Percentiles rank a stretch among this genome's conserved stretches.
phyloP scores from a whole-genome alignment of 371 early-diverging fungal genomes.

The Phascolomyces articulosus region DNA sequence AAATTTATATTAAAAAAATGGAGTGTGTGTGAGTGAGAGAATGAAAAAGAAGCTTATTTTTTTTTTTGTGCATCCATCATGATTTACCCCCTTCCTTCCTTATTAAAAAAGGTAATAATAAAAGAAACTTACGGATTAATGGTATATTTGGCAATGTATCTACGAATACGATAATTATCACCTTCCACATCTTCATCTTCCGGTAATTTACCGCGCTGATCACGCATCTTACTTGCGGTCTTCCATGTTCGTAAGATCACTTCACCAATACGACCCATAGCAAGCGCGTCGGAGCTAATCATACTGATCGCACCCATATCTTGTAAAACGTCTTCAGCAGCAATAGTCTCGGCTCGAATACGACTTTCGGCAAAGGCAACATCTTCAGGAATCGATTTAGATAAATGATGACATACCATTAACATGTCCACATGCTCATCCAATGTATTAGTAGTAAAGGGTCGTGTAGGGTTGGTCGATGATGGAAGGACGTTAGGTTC shows the following conservation, averaged over 20 bases:
- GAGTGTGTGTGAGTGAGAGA: not conserved
- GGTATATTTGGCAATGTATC: constrained; percentile 95
- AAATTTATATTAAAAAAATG: not conserved
- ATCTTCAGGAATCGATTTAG: constrained; percentile 91
- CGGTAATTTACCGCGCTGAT: constrained; percentile 70
- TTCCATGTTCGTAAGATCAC: constrained; percentile 92
- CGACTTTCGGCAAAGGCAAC: constrained; percentile 94
- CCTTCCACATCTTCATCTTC: constrained; percentile 54
- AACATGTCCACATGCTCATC: constrained; percentile 98
- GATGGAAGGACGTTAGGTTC: constrained; percentile 86
- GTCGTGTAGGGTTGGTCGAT: constrained; percentile 93
- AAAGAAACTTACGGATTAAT: constrained; percentile 83
- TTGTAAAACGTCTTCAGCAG: constrained; percentile 91
- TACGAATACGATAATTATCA: constrained; percentile 78
- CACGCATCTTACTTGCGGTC: constrained; percentile 92
- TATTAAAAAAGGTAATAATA: too few relatives aligned
- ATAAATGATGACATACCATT: constrained; percentile 97
- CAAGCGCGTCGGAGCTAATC: constrained; percentile 90
- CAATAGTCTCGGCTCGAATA: constrained; percentile 95
- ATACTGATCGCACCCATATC: constrained; percentile 92
- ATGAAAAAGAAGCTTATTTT: too few relatives aligned
- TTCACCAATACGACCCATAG: constrained; percentile 96
- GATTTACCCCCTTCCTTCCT: too few relatives aligned
- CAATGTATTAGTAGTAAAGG: constrained; percentile 89
- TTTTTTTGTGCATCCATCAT: too few relatives aligned